Base-by-base conservation (phyloP, 2,329 filamentous ascomycete genomes). In the Aspergillus sp. region DNA sequence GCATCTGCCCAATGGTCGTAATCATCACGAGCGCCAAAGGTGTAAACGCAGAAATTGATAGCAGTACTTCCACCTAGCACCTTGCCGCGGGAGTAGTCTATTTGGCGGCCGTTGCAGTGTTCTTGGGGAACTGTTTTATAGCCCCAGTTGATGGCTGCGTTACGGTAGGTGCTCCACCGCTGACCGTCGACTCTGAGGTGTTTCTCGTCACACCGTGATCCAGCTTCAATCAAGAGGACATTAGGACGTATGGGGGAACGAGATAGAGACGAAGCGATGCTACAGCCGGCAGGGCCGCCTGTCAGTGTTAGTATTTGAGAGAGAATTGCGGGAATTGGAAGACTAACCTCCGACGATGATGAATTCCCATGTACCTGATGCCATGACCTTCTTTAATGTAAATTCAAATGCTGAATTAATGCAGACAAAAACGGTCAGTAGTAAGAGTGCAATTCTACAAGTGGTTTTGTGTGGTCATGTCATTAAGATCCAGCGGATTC, bases 201-300 rank as follows among this genome's bases (percentile, higher is more conserved):
- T 4, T 61, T 66, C 49, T 77, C 73, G 1, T 74, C 70, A 43
- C 81, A 78, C 6, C 58, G 55, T 1, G 70, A 65, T 9, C 83
- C 83, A 1, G 81, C 82, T 63, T 85, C 82, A 2, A 85, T 64
- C 1, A 86, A 71, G 1, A 85, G 73, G 1, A 85, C 74, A 0
- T 60, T 70, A 0, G 81, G 82, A 7, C 64, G 68, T 32, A 70
- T 68, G 0, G 68, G 33, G 0, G 76, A 67, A 15, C 68, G 63
- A 2, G 79, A 74, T 3, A 85, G 74, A 1, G 70, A 66, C 1
- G 75, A 65, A 0, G 82, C 82, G 12, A 84, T 59, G 1, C 77
- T 67, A 43, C 76, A 76, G 6, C 83, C 83, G 6, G 82, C 74
- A 2, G 82, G 78, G n/a, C 82, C 82, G 51, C 72, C 80, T 81